Base-by-base conservation (phyloP, 1,284 basidiomycete species). In the Coniferiporia sulphurascens region DNA sequence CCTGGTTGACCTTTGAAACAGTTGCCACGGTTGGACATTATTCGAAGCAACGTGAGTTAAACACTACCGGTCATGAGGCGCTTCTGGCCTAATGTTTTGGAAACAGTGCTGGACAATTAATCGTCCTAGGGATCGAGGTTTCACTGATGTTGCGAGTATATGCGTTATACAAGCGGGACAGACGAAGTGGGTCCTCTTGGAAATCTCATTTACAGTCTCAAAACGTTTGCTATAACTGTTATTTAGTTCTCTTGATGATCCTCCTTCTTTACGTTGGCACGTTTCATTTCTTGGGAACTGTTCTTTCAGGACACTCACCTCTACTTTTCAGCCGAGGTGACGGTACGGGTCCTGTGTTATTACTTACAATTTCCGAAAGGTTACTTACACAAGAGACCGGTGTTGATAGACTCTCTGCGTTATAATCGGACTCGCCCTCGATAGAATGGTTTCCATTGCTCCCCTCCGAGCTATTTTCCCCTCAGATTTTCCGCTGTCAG, bases 121-220 rank as follows among this genome's bases (percentile, higher is more conserved):
- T 56, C n/a, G 34, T 56, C 15, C 48, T 56, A 44, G 55, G 55
- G 8, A 44, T 56, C 21, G 55, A 56, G 44, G 32, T 56, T 1
- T 49, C 46, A 10, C 46, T 56, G 27, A 56, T 56, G 55, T n/a
- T 56, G 32, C 32, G 55, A 5, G 21, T 56, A 13, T 56, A 49
- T 13, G 55, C 55, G 5, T 22, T 56, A 21, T 56, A 56, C 46
- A 56, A 48, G 21, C 41, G 55, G 10, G 55, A 56, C 36, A 56
- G 27, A 17, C 55, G 55, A 48, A 49, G 55, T 56, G 55, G 17
- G 55, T 22, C 15, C 2, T 13, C 17, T 10, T 32, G 44, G 13
- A 22, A 13, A 10, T 1, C n/a, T 21, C n/a, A n/a, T 2, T 13
- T 43, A 12, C 41, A 13, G n/a, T 12, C 51, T 7, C 27, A 27